Conservation (phyloP, 306 rosid species). For the Cyamopsis tetragonoloba region DNA sequence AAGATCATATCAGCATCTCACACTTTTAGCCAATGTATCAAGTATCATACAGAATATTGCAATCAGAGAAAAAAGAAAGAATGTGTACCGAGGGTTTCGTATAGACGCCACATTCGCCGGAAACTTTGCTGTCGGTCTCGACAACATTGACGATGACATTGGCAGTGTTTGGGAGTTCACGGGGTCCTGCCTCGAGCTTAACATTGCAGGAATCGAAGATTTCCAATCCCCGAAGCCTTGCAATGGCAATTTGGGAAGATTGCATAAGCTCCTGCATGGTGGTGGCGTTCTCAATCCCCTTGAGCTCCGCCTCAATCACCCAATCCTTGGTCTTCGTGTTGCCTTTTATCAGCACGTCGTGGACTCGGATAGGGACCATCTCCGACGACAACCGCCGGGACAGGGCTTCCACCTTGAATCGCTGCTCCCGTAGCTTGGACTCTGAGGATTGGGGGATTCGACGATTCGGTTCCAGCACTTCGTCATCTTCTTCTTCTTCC, state of each 20-base stretch:
- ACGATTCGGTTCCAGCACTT: constrained; percentile 13
- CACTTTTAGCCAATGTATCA: neutral
- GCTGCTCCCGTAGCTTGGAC: constrained; percentile 41
- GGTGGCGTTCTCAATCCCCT: constrained; percentile 48
- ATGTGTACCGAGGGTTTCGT: constrained; percentile 69
- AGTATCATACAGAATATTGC: neutral
- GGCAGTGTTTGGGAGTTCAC: constrained; percentile 65
- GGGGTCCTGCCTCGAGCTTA: constrained; percentile 78
- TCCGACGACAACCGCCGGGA: constrained; percentile 54
- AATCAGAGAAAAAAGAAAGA: neutral
- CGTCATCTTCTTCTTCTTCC: constrained; percentile 6
- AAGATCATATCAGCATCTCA: neutral
- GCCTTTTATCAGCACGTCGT: constrained; percentile 70
- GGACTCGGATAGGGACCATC: constrained; percentile 66
- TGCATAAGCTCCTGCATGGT: constrained; percentile 76
- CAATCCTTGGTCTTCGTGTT: constrained; percentile 78
- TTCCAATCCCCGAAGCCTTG: constrained; percentile 59
- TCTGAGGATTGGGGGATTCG: constrained; percentile 32
- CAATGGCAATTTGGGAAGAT: constrained; percentile 55
- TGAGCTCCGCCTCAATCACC: constrained; percentile 72
- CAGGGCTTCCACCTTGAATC: constrained; percentile 50
- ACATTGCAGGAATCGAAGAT: constrained; percentile 71
- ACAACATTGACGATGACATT: constrained; percentile 77
- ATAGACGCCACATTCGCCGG: constrained; percentile 63
- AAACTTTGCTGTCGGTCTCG: constrained; percentile 46